Conservation (phyloP, 352 stramenopile species). For the Salisapilia sapeloensis region DNA sequence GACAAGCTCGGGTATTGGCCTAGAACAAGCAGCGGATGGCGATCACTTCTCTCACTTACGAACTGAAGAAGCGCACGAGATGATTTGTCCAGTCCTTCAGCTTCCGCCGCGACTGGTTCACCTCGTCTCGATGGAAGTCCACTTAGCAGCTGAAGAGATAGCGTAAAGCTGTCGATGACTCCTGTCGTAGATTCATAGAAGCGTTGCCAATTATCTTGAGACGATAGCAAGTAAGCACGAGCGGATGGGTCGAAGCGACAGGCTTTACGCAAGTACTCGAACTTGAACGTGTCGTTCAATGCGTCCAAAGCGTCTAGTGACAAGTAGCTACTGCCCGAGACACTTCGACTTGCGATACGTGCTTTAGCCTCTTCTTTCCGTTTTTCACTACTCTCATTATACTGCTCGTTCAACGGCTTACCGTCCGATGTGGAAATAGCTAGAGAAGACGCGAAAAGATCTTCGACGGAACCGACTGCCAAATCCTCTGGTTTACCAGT, state of each 20-base stretch:
- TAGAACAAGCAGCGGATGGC: conserved; percentile 25
- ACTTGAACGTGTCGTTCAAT: conserved; percentile 25
- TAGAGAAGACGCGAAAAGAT: conserved; percentile 7
- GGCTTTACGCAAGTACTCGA: conserved; percentile 18
- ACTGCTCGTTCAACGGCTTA: conserved; percentile 24
- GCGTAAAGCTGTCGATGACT: conserved; percentile 25
- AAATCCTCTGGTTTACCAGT: too few species aligned
- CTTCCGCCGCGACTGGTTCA: conserved; percentile 6
- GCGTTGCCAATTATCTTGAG: conserved; percentile 19
- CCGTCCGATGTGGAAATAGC: conserved; percentile 5
- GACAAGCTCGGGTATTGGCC: conserved; percentile 27
- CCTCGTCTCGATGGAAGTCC: conserved; percentile 17
- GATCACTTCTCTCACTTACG: conserved; percentile 10
- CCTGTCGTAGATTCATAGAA: conserved; percentile 20
- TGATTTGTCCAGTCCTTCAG: conserved; percentile 17
- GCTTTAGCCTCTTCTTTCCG: conserved; percentile 11
- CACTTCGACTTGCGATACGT: conserved; percentile 14
- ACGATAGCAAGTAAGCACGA: conserved; percentile 19
- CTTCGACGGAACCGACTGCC: too few species aligned
- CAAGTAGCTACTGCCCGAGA: conserved; percentile 9
- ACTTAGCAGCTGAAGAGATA: conserved; percentile 34
- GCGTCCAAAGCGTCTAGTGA: conserved; percentile 18
- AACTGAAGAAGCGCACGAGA: conserved; percentile 13
- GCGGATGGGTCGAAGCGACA: conserved; percentile 17
- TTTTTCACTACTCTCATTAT: conserved; percentile 13